These are phyloP conservation scores for Gossypium lobatum DNA, from an alignment of 441 rosid species.

Conservation along the genomic window DNA sequence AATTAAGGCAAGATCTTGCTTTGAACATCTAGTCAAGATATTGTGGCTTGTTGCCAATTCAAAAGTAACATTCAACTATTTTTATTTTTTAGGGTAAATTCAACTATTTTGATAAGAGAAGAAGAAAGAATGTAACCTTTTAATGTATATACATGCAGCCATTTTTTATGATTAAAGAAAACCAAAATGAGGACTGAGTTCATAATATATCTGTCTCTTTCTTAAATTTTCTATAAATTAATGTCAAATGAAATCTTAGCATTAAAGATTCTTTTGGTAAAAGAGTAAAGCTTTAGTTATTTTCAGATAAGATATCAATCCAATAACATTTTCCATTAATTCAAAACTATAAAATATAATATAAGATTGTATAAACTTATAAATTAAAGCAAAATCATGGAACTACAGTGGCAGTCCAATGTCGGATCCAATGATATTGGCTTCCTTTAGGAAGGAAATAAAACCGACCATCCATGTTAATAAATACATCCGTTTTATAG, in stretches of 20 bases:
- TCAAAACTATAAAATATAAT: neutral
- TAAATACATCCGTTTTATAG: too few relatives aligned
- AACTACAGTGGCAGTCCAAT: neutral
- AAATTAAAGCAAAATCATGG: neutral
- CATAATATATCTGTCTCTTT: too few relatives aligned
- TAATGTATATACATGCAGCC: neutral
- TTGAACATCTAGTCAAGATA: neutral
- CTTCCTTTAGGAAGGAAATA: neutral
- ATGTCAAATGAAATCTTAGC: neutral
- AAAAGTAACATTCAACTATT: neutral
- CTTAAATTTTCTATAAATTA: too few relatives aligned
- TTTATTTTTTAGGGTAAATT: too few relatives aligned
- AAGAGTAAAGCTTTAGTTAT: neutral
- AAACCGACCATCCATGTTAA: neutral
- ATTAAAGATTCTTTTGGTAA: neutral
- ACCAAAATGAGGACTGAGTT: neutral
- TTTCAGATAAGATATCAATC: neutral
- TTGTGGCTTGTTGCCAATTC: neutral
- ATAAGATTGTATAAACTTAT: neutral
- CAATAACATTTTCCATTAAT: too few relatives aligned
- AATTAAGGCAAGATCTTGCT: neutral
- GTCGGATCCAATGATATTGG: neutral
- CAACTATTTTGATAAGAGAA: too few relatives aligned
- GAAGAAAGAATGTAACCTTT: too few relatives aligned
- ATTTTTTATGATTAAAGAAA: neutral